Base-by-base conservation (phyloP, 2,329 filamentous ascomycete species). In the Aurifilum marmelostoma region DNA sequence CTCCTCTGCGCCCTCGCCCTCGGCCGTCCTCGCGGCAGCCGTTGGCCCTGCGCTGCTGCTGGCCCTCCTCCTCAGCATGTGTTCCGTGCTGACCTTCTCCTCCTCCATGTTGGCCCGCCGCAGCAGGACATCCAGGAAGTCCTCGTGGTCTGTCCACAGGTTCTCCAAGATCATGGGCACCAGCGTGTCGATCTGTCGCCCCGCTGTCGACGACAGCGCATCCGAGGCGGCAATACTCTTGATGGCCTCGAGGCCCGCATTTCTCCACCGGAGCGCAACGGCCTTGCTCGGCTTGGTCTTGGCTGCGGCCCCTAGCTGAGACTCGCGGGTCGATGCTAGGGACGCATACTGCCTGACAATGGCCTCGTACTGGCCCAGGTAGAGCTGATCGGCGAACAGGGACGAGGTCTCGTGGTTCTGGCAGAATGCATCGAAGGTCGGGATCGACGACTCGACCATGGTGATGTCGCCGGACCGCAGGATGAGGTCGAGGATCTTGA, bases 161-260 rank as follows among this genome's bases (percentile, higher is more conserved):
- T 97, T 97, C 76, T 94, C 90, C 69, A 98, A 83, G 24, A 98
- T 90, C 72, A 94, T 90, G 41, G 95, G 94, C 52, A 98, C 86
- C 67, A 97, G 89, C 67, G 92, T 85, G 69, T 90, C 86, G 72
- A 97, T 85, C 77, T 97, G 93, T 73, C 91, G 88, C 41, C 89
- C 90, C 39, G 90, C 89, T 73, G 94, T 88, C 3, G 91, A 90
- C 0, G 89, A 89, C 65, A 97, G 85, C 24, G 91, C 89, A 68
- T 97, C 93, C 0, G 94, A 94, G 4, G 89, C 87, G 21, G 94
- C 91, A 27, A 97, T 86, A 71, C 91, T 92, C 78, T 89, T 92
- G 76, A 97, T 91, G 65, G 95, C 94, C 72, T 89, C 88, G 41
- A 95, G 81, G 3, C 92, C 92, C 14, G 88, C 87, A 71, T 87